Evolutionary conservation across 208 protist species (phyloP), one percentile per base, ranked within the genome.

Genomic region (Leishmania aethiopica): DNA sequence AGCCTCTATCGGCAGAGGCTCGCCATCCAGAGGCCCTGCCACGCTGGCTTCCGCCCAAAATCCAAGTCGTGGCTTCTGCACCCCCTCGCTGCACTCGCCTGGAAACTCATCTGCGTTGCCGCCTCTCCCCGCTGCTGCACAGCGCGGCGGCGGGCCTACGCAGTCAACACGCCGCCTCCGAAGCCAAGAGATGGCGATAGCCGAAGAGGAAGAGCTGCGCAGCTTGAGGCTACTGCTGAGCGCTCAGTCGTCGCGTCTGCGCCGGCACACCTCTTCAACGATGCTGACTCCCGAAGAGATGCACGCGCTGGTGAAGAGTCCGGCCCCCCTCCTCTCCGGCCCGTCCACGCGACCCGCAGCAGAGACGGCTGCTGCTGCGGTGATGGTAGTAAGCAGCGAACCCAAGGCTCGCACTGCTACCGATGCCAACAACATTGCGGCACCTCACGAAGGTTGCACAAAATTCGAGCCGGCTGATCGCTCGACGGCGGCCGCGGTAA

Each of bases 171-270:
- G 25, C 62, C 42, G 45, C 37, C 32, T 79, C 17, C 78, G 47
- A 13, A 49, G 22, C 35, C 35, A 47, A 72, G 67, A 72, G 22
- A 28, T 17, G 32, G 6, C 45, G 2, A 42, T 71, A 8, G 81
- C 82, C 15, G 81, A 86, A 25, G 78, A 84, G 51, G 79, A 88
- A 62, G 93, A 96, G 86, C 81, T 96, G 72, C 76, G 84, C 55
- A 66, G 72, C 6, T 79, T 96, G 37, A 91, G 91, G 78, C 19
- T 74, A 28, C 84, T 94, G n/a, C 81, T 94, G 60, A 89, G 87
- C 40, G 80, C 82, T 13, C 93, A 96, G 75, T 84, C 87, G 19
- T 74, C 80, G 17, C 93, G 91, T 6, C 81, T 96, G 75, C 80
- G 83, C 49, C 73, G 59, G 28, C 81, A 84, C 67, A 42, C 13